phyloP scores from a whole-genome alignment of 2,329 filamentous ascomycete species.

The Erysiphe pulchra region DNA sequence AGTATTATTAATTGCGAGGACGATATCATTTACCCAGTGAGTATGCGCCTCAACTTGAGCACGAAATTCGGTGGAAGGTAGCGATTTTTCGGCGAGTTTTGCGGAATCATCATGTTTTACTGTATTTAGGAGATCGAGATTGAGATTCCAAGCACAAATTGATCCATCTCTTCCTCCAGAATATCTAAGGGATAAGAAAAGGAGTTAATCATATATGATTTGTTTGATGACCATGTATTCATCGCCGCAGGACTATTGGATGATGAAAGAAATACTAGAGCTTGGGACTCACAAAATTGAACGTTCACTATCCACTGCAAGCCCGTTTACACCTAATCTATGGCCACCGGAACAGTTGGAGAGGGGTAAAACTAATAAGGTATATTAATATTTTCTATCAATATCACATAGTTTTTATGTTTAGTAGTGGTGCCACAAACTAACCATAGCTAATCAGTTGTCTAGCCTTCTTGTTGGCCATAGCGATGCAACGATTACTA shows the following conservation, averaged over 20 bases:
- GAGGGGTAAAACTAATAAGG: conserved; percentile 36
- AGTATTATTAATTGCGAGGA: conserved; percentile 35
- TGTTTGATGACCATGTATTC: neutral
- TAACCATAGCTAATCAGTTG: conserved; percentile 47
- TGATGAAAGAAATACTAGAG: neutral
- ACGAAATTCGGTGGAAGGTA: conserved; percentile 28
- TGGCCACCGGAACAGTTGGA: conserved; percentile 60
- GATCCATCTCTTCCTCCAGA: conserved; percentile 88
- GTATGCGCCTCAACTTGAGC: conserved; percentile 44
- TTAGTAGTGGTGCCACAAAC: conserved; percentile 5
- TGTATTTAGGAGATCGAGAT: conserved; percentile 31
- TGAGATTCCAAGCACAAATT: conserved; percentile 84
- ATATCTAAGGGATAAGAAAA: conserved; percentile 35
- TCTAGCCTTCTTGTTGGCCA: conserved; percentile 28
- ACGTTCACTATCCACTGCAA: conserved; percentile 62
- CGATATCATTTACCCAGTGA: conserved; percentile 56
- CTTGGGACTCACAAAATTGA: conserved; percentile 44
- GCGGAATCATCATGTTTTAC: conserved; percentile 9
- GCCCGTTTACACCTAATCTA: conserved; percentile 78
- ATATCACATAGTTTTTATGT: neutral
- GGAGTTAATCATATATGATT: neutral
- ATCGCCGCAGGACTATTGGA: neutral
- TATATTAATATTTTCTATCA: conserved; percentile 2
- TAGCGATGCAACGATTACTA: neutral
- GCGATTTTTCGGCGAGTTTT: conserved; percentile 13